Evolutionary conservation across 371 early-diverging fungal genomes (phyloP).

Genomic region (Vairimorpha necatrix): DNA sequence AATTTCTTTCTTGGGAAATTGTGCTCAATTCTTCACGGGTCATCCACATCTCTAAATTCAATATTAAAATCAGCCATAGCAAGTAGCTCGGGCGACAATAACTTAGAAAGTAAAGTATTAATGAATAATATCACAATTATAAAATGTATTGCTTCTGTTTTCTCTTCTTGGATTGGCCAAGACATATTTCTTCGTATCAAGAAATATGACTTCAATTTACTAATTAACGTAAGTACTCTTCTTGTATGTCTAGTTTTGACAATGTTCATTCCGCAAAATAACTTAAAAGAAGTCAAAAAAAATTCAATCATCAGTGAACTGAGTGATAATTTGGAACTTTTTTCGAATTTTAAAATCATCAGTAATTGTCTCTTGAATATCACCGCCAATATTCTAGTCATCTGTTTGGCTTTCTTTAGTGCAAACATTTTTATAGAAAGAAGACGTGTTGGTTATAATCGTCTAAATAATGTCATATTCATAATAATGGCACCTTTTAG

Average conservation of each 20-base stretch:
- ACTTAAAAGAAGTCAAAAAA: not conserved
- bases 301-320: not conserved
- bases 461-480: slow-evolving; percentile 28
- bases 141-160: slow-evolving; percentile 41
- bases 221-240: slow-evolving; percentile 20
- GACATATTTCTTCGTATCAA: slow-evolving; percentile 49
- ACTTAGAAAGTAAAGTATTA: slow-evolving; percentile 24
- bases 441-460: not conserved
- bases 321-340: not conserved
- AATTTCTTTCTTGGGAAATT: slow-evolving; percentile 22
- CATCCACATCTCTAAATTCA: slow-evolving; percentile 30
- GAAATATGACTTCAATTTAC: slow-evolving; percentile 27
- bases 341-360: not conserved
- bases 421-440: slow-evolving; percentile 59
- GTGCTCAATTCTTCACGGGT: slow-evolving; percentile 40
- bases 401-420: slow-evolving; percentile 53
- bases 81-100: slow-evolving; percentile 24
- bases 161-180: slow-evolving; percentile 56
- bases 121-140: slow-evolving; percentile 27
- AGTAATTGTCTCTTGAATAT: not conserved
- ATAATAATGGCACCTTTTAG: slow-evolving; percentile 42
- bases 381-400: slow-evolving; percentile 49
- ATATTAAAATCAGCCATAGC: slow-evolving; percentile 43
- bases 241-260: slow-evolving; percentile 7
- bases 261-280: not conserved